These are phyloP conservation scores for Closterium sp. DNA, from an alignment of 139 green algal species.

Conservation along the genomic window DNA sequence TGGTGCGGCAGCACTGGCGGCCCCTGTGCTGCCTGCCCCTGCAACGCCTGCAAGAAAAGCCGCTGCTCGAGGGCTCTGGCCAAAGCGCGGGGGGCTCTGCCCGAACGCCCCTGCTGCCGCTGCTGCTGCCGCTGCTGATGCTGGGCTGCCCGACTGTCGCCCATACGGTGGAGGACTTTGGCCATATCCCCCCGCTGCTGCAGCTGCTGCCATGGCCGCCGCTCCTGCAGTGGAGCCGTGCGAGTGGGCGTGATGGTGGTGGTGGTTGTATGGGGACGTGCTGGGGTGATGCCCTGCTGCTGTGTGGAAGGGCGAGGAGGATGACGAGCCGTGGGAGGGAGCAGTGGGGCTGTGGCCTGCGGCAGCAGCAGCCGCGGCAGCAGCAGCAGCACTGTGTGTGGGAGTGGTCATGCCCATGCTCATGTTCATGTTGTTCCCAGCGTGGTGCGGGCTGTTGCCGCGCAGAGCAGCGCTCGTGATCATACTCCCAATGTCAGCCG, in stretches of 20 bases:
- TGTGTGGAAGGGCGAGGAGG: neutral
- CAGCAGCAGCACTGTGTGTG: neutral
- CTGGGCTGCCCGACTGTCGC: neutral
- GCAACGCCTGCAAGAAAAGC: neutral
- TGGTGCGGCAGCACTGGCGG: neutral
- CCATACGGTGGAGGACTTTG: neutral
- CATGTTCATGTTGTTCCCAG: neutral
- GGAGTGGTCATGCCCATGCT: neutral
- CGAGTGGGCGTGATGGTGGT: neutral
- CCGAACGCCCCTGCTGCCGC: neutral
- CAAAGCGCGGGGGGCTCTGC: neutral
- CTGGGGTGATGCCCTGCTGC: neutral
- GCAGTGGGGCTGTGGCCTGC: neutral
- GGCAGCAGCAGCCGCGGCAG: neutral
- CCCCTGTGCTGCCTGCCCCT: neutral
- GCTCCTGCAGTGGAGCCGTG: neutral
- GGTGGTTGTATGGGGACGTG: neutral
- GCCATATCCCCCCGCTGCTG: neutral
- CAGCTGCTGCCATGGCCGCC: neutral
- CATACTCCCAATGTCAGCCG: slow-evolving; percentile 12
- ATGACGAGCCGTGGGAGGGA: neutral
- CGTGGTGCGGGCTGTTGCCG: neutral
- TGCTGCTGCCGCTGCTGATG: no score
- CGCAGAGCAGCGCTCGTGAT: slow-evolving; percentile 8
- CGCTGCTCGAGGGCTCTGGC: neutral